Conservation (phyloP, 345 rosid species). For the Clausena lansium region DNA sequence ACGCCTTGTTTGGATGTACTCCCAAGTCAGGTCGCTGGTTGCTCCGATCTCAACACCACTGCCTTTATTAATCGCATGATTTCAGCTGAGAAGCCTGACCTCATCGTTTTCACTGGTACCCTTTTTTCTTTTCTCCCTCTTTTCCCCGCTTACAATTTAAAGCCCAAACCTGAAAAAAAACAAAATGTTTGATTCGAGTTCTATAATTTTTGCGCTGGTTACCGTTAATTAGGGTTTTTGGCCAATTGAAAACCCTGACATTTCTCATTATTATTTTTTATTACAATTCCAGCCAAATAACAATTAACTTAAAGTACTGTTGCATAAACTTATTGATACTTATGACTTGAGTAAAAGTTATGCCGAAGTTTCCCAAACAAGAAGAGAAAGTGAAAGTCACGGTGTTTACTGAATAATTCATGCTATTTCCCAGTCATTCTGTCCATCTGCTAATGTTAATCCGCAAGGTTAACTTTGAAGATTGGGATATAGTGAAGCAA, state of each 20-base stretch:
- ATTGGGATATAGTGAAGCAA: neutral
- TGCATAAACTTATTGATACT: neutral
- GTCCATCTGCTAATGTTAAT: neutral
- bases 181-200: neutral
- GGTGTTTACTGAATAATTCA: neutral
- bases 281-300: neutral
- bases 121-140: neutral
- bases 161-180: neutral
- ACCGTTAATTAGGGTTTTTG: neutral
- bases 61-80: constrained; percentile 71
- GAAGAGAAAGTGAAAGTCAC: neutral
- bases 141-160: neutral
- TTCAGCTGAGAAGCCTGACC: constrained; percentile 71
- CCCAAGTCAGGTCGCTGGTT: constrained; percentile 41
- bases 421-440: neutral
- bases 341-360: too few species aligned
- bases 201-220: neutral
- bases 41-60: constrained; percentile 90
- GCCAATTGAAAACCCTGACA: neutral
- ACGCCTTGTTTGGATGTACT: constrained; percentile 56
- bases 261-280: too few species aligned
- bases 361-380: neutral
- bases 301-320: neutral
- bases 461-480: neutral
- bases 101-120: constrained; percentile 87